phyloP scores from a whole-genome alignment of 1,284 basidiomycete species.

The Sphaerobolus stellatus region DNA sequence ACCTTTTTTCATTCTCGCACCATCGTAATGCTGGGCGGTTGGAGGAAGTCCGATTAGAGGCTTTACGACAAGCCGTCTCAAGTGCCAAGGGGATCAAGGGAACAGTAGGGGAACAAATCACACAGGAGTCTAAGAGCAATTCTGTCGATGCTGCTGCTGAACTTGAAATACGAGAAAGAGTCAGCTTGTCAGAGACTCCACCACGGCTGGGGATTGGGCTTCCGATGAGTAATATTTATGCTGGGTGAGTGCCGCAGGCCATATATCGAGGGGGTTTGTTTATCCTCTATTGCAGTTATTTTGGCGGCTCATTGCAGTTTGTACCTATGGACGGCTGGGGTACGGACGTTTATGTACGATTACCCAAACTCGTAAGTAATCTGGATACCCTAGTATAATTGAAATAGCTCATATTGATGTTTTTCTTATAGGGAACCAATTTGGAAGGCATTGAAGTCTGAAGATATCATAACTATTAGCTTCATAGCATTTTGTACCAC shows the following conservation, averaged over 20 bases:
- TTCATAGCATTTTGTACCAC: slow-evolving; percentile 3
- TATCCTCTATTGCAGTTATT: slow-evolving; percentile 50
- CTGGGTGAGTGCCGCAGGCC: slow-evolving; percentile 53
- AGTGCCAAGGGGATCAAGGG: slow-evolving; percentile 65
- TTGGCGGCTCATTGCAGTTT: slow-evolving; percentile 80
- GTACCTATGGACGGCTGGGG: slow-evolving; percentile 83
- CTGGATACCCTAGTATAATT: neutral
- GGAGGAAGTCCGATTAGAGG: slow-evolving; percentile 66
- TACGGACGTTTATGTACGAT: slow-evolving; percentile 79
- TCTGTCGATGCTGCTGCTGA: slow-evolving; percentile 22
- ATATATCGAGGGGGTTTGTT: neutral
- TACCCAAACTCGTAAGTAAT: slow-evolving; percentile 73
- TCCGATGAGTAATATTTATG: slow-evolving; percentile 84
- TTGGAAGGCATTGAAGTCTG: slow-evolving; percentile 78
- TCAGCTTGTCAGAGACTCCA: slow-evolving; percentile 48
- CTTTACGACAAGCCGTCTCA: slow-evolving; percentile 62
- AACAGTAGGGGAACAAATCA: slow-evolving; percentile 74
- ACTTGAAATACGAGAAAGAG: slow-evolving; percentile 45
- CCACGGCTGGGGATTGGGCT: slow-evolving; percentile 74
- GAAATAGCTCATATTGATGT: slow-evolving; percentile 9
- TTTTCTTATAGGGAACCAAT: slow-evolving; percentile 71
- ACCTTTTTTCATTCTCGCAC: slow-evolving; percentile 83
- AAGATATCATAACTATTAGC: slow-evolving; percentile 17
- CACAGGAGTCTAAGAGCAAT: slow-evolving; percentile 38
- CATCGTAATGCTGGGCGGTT: slow-evolving; percentile 69